Evolutionary conservation across 2,329 filamentous ascomycete species (phyloP), one percentile per base, ranked within the genome.

Genomic region (Waltergamsia citrina): DNA sequence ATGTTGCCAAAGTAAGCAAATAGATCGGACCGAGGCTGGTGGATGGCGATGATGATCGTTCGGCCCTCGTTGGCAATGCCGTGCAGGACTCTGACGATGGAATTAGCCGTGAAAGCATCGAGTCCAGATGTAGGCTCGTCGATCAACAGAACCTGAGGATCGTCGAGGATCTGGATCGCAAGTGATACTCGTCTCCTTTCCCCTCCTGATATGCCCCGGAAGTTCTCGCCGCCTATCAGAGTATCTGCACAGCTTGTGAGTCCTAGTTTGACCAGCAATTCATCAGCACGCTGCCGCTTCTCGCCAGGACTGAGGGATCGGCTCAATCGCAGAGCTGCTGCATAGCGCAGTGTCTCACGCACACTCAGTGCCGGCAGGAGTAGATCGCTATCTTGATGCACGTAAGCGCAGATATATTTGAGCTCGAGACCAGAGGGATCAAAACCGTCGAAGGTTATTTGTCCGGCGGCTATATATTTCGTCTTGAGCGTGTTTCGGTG

Each of bases 141-240:
- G 0, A 88, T 67, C 0, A 88, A 62, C 2, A 88, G 57, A 3
- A 88, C 70, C 2, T 76, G 73, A 2, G 83, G 83, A 38, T 86
- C 80, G 0, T 81, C 86, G 10, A 88, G 63, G 6, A 87, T 78
- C 44, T 88, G 83, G 0, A 86, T 75, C 0, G 81, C 83, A 40
- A 88, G 86, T 3, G 79, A 81, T 5, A 87, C 81, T 36, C 84
- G 71, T 3, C 83, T 69, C 55, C 86, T 87, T 54, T 88, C 82
- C 14, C 84, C 84, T 3, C 83, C 83, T 7, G 80, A 85, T 20
- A 88, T 86, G 0, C 83, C 82, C 50, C 87, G 87, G 43, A 84
- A 67, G 4, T 83, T 54, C 7, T 84, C 79, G 37, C 71, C 80
- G 3, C 83, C 83, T 7, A 88, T 71, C 1, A 86, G 53, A 34